These are phyloP conservation scores for Chaetoceros tenuissimus DNA, from an alignment of 108 stramenopile species.

Conservation along the genomic window DNA sequence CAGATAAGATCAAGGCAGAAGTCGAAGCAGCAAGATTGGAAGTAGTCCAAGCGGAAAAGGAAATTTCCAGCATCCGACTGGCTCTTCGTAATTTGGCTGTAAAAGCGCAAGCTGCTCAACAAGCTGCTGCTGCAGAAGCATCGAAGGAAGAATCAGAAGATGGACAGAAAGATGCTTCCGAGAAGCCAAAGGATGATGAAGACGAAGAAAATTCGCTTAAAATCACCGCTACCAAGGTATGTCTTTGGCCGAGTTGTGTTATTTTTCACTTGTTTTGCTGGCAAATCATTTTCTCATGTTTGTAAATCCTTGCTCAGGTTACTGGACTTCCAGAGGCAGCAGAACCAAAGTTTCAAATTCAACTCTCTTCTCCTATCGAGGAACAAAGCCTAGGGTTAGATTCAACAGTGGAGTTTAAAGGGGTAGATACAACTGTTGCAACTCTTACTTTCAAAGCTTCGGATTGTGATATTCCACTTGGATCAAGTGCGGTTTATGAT, in stretches of 20 bases:
- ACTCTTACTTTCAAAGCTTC: constrained; percentile 45
- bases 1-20: constrained; percentile 1
- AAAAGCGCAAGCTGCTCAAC: constrained; percentile 5
- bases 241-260: not conserved
- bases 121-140: too few species aligned
- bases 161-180: not conserved
- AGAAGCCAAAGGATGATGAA: constrained; percentile 9
- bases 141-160: not conserved
- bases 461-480: constrained; percentile 40
- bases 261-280: too few species aligned
- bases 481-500: constrained; percentile 48
- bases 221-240: constrained; percentile 40
- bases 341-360: constrained; percentile 29
- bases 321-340: constrained; percentile 41
- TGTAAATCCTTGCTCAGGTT: constrained; percentile 15
- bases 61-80: constrained; percentile 62
- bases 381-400: constrained; percentile 46
- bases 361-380: constrained; percentile 72
- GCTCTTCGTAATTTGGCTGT: constrained; percentile 33
- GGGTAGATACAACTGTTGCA: constrained; percentile 55
- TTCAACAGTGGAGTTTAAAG: constrained; percentile 28
- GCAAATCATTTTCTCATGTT: not conserved
- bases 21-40: constrained; percentile 30
- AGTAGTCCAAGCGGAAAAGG: constrained; percentile 63
- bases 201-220: constrained; percentile 30